phyloP scores from a whole-genome alignment of 1,284 basidiomycete genomes.

The Apiotrichum sp. region DNA sequence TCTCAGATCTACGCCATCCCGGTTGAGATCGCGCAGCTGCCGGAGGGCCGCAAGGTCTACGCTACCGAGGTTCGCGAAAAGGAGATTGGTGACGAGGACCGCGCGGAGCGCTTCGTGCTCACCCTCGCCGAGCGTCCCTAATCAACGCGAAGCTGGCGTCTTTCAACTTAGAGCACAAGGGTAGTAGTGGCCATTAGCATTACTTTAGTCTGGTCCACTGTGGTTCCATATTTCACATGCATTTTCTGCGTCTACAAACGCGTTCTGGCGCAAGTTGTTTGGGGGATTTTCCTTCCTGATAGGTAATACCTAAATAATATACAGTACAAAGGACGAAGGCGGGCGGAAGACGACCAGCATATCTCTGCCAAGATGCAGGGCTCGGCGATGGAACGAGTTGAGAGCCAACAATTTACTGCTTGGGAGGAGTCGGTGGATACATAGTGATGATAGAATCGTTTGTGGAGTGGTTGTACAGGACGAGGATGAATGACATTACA shows the following conservation, averaged over 20 bases:
- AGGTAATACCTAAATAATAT: no score
- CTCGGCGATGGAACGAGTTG: no score
- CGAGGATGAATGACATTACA: background rate
- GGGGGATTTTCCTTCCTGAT: background rate
- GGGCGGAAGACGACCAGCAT: no score
- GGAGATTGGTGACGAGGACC: slow-evolving; percentile 90
- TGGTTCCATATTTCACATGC: background rate
- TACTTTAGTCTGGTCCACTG: no score
- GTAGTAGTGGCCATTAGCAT: background rate
- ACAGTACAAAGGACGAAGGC: no score
- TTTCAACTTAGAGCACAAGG: background rate
- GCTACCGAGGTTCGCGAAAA: slow-evolving; percentile 56
- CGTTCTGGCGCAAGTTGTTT: background rate
- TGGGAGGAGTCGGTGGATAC: no score
- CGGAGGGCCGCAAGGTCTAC: slow-evolving; percentile 68
- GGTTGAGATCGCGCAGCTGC: slow-evolving; percentile 55
- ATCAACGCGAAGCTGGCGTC: no score
- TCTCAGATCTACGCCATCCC: slow-evolving; percentile 73
- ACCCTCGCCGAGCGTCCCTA: slow-evolving; percentile 23
- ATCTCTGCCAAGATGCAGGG: no score
- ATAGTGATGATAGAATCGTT: background rate
- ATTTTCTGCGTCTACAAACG: background rate
- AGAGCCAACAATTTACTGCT: no score
- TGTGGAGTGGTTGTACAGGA: background rate
- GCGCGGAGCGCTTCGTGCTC: slow-evolving; percentile 58